Evolutionary conservation across 169 alveolate genomes (phyloP).

Genomic region (Plasmodium fragile): DNA sequence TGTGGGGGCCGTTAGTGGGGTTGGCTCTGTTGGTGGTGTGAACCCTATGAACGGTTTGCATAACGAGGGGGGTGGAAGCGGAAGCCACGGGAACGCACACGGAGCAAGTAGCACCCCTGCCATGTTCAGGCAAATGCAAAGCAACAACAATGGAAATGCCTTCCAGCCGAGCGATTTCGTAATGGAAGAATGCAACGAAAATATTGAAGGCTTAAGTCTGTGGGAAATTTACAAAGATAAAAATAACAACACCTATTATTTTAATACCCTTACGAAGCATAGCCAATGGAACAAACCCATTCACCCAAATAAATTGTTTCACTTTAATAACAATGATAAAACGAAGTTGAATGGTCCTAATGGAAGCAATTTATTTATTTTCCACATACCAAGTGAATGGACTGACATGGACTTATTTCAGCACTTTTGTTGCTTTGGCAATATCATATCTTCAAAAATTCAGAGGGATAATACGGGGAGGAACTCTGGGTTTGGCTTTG

Average conservation of each 20-base stretch:
- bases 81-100: not conserved
- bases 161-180: conserved; percentile 36
- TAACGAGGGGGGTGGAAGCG: not conserved
- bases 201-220: conserved; percentile 81
- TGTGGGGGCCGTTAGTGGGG: not conserved
- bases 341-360: conserved; percentile 88
- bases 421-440: conserved; percentile 91
- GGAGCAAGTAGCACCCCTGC: not conserved
- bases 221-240: conserved; percentile 86
- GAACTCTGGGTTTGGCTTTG: conserved; percentile 93
- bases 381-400: conserved; percentile 94
- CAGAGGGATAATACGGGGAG: conserved; percentile 90
- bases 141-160: not conserved
- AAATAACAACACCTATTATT: conserved; percentile 84
- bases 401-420: conserved; percentile 87
- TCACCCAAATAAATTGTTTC: conserved; percentile 83
- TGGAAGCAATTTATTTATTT: conserved; percentile 94
- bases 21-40: not conserved
- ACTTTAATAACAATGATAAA: conserved; percentile 76
- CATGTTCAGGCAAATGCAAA: conserved; percentile 18
- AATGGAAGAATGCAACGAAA: conserved; percentile 78
- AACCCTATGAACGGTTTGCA: not conserved
- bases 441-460: conserved; percentile 91
- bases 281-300: conserved; percentile 94
- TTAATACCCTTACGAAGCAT: conserved; percentile 87